These are phyloP conservation scores for Starmerella riodocensis DNA, from an alignment of 805 yeast species.

Conservation along the genomic window DNA sequence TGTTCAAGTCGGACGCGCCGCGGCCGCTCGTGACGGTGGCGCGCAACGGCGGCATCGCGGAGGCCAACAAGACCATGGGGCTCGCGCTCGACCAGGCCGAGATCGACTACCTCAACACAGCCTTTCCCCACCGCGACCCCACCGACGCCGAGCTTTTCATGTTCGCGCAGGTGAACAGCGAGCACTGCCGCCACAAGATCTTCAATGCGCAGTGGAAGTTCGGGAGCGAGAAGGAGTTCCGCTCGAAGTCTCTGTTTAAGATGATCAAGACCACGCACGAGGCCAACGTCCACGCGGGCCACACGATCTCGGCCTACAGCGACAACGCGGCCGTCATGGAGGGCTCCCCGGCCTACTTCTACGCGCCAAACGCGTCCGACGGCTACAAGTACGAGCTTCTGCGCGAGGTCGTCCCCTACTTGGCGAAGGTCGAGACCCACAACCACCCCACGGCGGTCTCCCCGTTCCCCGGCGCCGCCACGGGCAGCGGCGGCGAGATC, in stretches of 20 bases:
- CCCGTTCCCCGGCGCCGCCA: constrained; percentile 98
- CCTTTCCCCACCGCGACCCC: constrained; percentile 82
- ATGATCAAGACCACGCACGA: constrained; percentile 80
- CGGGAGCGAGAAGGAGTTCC: constrained; percentile 51
- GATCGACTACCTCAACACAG: constrained; percentile 70
- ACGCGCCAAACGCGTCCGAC: constrained; percentile 60
- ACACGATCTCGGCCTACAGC: constrained; percentile 84
- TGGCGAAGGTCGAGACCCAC: constrained; percentile 95
- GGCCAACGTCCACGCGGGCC: constrained; percentile 62
- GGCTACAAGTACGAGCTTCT: constrained; percentile 55
- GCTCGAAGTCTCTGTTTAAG: constrained; percentile 66
- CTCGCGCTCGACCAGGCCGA: constrained; percentile 92
- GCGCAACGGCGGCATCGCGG: constrained; percentile 43
- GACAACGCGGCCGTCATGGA: constrained; percentile 95
- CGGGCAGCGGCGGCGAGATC: constrained; percentile 99
- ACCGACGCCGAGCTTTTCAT: constrained; percentile 95
- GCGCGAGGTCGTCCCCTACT: constrained; percentile 70
- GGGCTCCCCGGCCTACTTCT: constrained; percentile 55
- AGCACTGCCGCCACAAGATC: constrained; percentile 97
- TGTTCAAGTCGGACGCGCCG: constrained; percentile 68
- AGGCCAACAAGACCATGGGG: constrained; percentile 75
- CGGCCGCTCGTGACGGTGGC: constrained; percentile 56
- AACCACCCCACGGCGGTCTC: constrained; percentile 99
- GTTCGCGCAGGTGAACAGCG: constrained; percentile 99
- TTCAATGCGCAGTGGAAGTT: constrained; percentile 98